A percentile compares a stretch with the other conserved stretches of the same genome.
phyloP scores from a whole-genome alignment of 768 basidiomycete species.

The Serendipita sp. region DNA sequence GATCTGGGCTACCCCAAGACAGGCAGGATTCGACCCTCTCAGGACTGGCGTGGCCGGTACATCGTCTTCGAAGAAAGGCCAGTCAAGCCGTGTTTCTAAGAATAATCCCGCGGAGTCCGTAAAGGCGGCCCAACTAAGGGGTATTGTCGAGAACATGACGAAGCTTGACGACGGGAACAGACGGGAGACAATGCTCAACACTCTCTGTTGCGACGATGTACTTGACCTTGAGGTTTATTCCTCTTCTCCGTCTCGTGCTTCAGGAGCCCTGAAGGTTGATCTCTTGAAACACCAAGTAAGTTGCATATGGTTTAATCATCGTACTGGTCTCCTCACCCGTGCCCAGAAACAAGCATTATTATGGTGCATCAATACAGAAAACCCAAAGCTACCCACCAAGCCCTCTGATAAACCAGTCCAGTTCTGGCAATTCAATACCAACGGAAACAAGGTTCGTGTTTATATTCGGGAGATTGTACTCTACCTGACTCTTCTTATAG shows the following conservation, averaged over 20 bases:
- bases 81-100: background rate
- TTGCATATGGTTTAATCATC: background rate
- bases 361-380: constrained; percentile 74
- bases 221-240: constrained; percentile 48
- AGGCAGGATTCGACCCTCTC: constrained; percentile 37
- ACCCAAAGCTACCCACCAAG: constrained; percentile 53
- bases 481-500: constrained; percentile 17
- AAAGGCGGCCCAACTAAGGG: constrained; percentile 50
- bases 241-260: constrained; percentile 51
- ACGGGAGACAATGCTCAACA: constrained; percentile 53
- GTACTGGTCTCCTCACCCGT: background rate
- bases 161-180: constrained; percentile 65
- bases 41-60: background rate
- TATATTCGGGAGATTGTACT: too few relatives aligned
- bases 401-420: constrained; percentile 64
- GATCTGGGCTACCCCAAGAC: constrained; percentile 58
- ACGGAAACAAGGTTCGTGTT: constrained; percentile 34
- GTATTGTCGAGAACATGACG: constrained; percentile 50
- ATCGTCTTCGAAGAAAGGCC: constrained; percentile 10
- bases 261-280: constrained; percentile 52
- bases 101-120: background rate
- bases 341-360: constrained; percentile 61
- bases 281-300: constrained; percentile 68
- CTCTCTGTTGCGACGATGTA: constrained; percentile 47
- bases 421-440: constrained; percentile 67